A percentile compares a stretch with the other conserved stretches of the same genome.
phyloP scores from a whole-genome alignment of 306 rosid species.

The Pyrus pyrifolia region DNA sequence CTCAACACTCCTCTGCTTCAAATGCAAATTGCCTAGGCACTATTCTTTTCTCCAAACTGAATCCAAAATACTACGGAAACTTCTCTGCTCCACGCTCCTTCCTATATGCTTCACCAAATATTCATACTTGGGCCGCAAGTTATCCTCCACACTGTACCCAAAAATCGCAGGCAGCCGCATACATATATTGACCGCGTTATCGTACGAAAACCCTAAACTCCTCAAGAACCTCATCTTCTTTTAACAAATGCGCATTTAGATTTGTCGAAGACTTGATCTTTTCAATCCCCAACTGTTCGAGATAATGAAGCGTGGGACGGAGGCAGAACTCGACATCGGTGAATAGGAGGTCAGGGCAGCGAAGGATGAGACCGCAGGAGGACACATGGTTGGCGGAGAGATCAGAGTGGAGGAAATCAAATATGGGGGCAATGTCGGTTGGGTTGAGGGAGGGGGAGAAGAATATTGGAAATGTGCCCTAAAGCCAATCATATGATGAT shows the following conservation, averaged over 20 bases:
- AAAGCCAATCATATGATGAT: too few species aligned
- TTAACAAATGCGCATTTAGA: conserved; percentile 54
- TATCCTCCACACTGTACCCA: conserved; percentile 62
- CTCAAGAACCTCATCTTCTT: conserved; percentile 38
- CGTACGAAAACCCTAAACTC: conserved; percentile 44
- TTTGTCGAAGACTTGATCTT: conserved; percentile 35
- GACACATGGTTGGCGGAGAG: conserved; percentile 34
- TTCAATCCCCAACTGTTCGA: conserved; percentile 37
- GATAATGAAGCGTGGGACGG: conserved; percentile 54
- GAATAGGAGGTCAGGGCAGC: conserved; percentile 61
- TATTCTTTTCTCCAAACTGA: conserved; percentile 60
- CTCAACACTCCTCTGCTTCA: conserved; percentile 44
- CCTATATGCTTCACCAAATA: conserved; percentile 62
- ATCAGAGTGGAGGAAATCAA: conserved; percentile 45
- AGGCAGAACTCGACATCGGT: conserved; percentile 61
- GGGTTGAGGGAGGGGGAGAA: conserved; percentile 40
- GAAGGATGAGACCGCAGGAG: conserved; percentile 47
- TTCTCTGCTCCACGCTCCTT: conserved; percentile 48
- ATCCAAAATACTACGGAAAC: conserved; percentile 79
- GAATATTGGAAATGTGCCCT: background rate
- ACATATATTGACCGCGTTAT: conserved; percentile 42
- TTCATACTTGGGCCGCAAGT: conserved; percentile 52
- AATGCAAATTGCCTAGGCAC: conserved; percentile 61
- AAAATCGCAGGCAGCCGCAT: conserved; percentile 59
- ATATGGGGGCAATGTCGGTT: conserved; percentile 44